A percentile compares a stretch with the other conserved stretches of the same genome.
Conservation (phyloP, 495 filamentous ascomycete genomes). For the Lasiosphaeris hirsuta region DNA sequence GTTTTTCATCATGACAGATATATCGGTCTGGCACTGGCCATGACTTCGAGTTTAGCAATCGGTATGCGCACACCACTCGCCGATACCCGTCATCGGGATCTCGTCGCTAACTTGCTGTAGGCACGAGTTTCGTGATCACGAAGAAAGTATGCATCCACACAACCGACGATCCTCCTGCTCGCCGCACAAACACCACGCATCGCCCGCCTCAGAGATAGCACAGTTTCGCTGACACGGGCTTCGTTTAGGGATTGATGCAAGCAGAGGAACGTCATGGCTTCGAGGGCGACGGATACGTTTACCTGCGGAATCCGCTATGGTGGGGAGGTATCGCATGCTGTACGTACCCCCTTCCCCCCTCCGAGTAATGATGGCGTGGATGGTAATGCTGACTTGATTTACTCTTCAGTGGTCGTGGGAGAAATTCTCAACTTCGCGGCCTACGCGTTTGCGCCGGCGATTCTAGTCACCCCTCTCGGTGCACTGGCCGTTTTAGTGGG, state of each 20-base stretch:
- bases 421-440: constrained; percentile 96
- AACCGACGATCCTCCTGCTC: neutral
- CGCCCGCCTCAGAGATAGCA: neutral
- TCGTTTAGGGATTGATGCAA: constrained; percentile 75
- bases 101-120: constrained; percentile 43
- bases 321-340: constrained; percentile 88
- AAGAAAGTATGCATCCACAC: constrained; percentile 63
- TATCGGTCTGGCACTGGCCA: constrained; percentile 82
- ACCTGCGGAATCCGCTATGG: constrained; percentile 89
- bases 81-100: neutral
- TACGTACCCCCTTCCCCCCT: constrained; percentile 42
- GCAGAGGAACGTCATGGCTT: constrained; percentile 89
- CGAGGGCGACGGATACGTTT: constrained; percentile 93
- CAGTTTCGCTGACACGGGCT: constrained; percentile 20
- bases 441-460: constrained; percentile 96
- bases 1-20: constrained; percentile 57
- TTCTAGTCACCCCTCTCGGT: constrained; percentile 91
- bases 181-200: neutral
- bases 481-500: constrained; percentile 93
- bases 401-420: constrained; percentile 64
- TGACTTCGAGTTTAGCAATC: constrained; percentile 89
- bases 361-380: neutral
- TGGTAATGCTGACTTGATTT: constrained; percentile 21
- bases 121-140: constrained; percentile 90
- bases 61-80: constrained; percentile 53